Evolutionary conservation across 257 asterid genomes (phyloP).

Genomic region (Schizonepeta tenuifolia): DNA sequence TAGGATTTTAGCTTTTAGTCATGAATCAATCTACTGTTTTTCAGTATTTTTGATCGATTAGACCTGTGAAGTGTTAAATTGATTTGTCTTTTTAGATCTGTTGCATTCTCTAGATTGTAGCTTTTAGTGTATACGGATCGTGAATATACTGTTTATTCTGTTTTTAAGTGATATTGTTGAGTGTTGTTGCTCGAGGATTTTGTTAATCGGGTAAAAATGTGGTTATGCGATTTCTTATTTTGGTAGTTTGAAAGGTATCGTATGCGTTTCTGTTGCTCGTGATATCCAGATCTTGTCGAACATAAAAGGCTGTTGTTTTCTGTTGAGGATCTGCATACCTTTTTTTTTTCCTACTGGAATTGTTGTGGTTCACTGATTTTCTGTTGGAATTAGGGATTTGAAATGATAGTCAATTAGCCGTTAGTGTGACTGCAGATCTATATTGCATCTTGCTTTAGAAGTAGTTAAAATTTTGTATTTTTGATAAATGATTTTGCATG

Average conservation of each 20-base stretch:
- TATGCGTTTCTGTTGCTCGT: slow-evolving; percentile 10
- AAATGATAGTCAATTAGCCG: background rate
- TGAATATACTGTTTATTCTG: background rate
- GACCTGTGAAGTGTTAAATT: slow-evolving; percentile 23
- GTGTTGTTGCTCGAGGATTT: background rate
- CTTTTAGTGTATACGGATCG: background rate
- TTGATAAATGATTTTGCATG: background rate
- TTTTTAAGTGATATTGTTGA: background rate
- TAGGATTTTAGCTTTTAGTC: too few species aligned
- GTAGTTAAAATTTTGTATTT: slow-evolving; percentile 1
- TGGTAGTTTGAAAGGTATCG: background rate
- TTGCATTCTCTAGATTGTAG: background rate
- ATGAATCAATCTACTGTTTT: background rate
- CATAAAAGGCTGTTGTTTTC: slow-evolving; percentile 10
- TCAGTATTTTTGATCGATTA: background rate
- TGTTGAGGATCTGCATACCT: slow-evolving; percentile 7
- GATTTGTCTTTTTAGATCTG: background rate
- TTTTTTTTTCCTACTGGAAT: background rate
- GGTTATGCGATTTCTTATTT: background rate
- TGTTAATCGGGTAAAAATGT: slow-evolving; percentile 1
- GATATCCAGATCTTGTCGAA: slow-evolving; percentile 31
- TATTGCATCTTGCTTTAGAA: background rate
- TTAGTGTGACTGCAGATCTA: slow-evolving; percentile 32
- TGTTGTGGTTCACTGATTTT: background rate
- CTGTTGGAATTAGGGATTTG: background rate